phyloP scores from a whole-genome alignment of 257 asterid genomes.

The Lantana camara region DNA sequence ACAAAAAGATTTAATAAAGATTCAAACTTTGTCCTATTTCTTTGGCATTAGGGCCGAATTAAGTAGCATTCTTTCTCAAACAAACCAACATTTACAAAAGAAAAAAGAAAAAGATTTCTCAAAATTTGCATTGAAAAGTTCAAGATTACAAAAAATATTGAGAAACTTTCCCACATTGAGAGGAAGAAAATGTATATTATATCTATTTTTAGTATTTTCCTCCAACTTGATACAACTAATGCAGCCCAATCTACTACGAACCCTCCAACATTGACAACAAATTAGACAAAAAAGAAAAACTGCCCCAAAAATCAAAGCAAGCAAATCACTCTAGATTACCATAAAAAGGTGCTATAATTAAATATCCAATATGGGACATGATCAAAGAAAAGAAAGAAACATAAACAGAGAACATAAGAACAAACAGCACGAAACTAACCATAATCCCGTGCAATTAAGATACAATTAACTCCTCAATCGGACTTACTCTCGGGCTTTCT shows the following conservation, averaged over 20 bases:
- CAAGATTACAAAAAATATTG: not conserved
- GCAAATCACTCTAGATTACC: constrained; percentile 14
- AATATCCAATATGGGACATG: constrained; percentile 15
- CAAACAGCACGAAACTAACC: constrained; percentile 17
- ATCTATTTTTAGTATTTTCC: not conserved
- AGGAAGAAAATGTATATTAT: not conserved
- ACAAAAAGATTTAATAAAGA: not conserved
- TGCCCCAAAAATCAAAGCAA: not conserved
- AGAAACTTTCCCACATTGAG: not conserved
- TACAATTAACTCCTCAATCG: constrained; percentile 18
- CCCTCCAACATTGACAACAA: constrained; percentile 22
- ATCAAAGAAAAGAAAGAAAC: not conserved
- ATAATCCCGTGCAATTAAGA: constrained; percentile 6
- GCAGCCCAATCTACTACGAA: constrained; percentile 11
- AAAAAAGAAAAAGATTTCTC: not conserved
- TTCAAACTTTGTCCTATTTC: not conserved
- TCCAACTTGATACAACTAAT: not conserved
- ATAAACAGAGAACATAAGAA: not conserved
- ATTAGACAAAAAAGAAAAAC: constrained; percentile 7
- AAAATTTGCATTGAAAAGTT: not conserved
- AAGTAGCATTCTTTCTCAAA: constrained; percentile 3
- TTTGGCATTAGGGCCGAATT: not conserved
- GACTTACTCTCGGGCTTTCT: constrained; percentile 64
- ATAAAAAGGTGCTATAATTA: constrained; percentile 12
- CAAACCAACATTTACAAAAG: not conserved